phyloP scores from a whole-genome alignment of 106 monocot genomes.

The Cymbidium sinense region DNA sequence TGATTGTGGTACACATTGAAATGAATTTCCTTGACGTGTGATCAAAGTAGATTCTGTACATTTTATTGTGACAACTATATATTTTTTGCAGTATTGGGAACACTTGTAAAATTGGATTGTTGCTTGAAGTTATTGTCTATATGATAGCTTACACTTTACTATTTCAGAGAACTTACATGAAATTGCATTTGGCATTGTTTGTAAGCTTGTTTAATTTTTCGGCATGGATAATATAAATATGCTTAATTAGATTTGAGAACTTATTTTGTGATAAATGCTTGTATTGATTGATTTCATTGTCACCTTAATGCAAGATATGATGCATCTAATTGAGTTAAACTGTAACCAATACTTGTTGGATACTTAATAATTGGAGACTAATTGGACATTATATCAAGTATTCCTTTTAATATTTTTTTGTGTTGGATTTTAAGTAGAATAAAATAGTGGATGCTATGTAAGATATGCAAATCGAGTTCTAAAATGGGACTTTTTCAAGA shows the following conservation, averaged over 20 bases:
- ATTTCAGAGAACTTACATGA: background rate
- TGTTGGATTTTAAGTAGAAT: background rate
- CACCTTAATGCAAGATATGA: background rate
- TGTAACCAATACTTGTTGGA: background rate
- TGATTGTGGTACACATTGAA: background rate
- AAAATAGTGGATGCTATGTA: background rate
- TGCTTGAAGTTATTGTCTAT: background rate
- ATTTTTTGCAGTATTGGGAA: background rate
- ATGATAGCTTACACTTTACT: background rate
- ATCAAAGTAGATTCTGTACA: background rate
- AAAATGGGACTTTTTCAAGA: too few species aligned
- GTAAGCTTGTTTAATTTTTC: background rate
- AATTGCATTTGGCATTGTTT: background rate
- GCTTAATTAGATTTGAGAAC: background rate
- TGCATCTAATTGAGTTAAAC: background rate
- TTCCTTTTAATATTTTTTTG: background rate
- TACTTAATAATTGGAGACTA: background rate
- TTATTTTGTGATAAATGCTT: background rate
- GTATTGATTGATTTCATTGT: background rate
- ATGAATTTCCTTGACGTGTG: background rate
- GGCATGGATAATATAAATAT: too few species aligned
- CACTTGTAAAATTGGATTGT: background rate
- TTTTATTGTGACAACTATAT: background rate
- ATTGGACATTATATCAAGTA: background rate
- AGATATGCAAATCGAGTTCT: too few species aligned